A percentile compares a stretch with the other conserved stretches of the same genome.
These are phyloP conservation scores for Stenogyne calaminthoides DNA, from an alignment of 305 asterid species.

Conservation along the genomic window DNA sequence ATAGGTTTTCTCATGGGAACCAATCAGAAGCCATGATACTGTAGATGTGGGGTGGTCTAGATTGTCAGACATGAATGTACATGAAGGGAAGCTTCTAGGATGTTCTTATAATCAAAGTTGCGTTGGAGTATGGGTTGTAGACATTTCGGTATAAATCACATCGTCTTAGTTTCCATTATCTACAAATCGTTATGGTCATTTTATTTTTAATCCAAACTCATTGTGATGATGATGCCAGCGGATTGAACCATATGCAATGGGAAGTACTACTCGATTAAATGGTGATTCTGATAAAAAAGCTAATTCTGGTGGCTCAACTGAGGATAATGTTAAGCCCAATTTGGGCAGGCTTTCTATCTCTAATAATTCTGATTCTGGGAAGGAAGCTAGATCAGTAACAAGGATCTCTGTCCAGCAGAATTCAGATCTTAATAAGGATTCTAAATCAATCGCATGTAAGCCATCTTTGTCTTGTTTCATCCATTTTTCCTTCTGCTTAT, in stretches of 20 bases:
- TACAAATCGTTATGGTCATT: constrained; percentile 25
- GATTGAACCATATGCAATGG: constrained; percentile 83
- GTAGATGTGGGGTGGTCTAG: constrained; percentile 99
- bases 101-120: constrained; percentile 99
- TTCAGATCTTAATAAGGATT: constrained; percentile 72
- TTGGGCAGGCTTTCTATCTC: constrained; percentile 86
- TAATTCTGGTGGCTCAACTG: constrained; percentile 70
- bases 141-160: constrained; percentile 70
- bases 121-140: constrained; percentile 99
- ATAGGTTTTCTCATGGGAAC: constrained; percentile 98
- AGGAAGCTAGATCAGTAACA: constrained; percentile 70
- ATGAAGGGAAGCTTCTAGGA: constrained; percentile 99
- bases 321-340: constrained; percentile 60
- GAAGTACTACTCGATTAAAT: constrained; percentile 58
- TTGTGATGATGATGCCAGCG: constrained; percentile 63
- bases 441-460: constrained; percentile 78
- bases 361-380: constrained; percentile 69
- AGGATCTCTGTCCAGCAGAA: constrained; percentile 77
- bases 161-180: constrained; percentile 22
- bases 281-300: constrained; percentile 67
- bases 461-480: constrained; percentile 26
- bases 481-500: not conserved
- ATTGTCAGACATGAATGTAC: constrained; percentile 94
- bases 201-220: constrained; percentile 32
- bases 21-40: constrained; percentile 86